Evolutionary conservation across 163 green algal genomes (phyloP), one percentile per base, ranked within the genome.

Genomic region (Scenedesmus sp.): DNA sequence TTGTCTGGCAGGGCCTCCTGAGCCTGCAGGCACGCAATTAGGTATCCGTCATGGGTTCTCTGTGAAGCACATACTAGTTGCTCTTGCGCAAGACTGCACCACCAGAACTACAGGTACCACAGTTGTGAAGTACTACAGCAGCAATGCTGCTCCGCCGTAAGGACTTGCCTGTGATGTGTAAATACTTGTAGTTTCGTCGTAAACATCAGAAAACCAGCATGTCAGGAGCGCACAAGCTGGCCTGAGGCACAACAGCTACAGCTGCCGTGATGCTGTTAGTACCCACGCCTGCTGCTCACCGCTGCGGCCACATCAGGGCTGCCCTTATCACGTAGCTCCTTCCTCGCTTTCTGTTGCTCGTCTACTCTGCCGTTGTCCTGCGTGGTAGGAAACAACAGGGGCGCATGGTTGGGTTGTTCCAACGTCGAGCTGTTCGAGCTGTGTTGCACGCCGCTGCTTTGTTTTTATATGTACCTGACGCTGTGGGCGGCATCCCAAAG

Each of bases 251-350:
- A 52, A 79, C 23, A 79, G 70, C 70, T 79, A 79, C 70, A 79
- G 70, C 70, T 79, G 70, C 70, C 23, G 70, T 34, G 23, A 5
- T 79, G 70, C 70, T 79, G 70, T 79, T 79, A 23, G 23, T 52
- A 23, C 70, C 70, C 70, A 79, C 23, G 70, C 70, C 4, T 79
- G 70, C 2, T 79, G 70, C 70, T 79, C 23, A 79, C 70, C 70
- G 70, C 70, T 79, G 23, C 70, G 6, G 23, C 70, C 6, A 79
- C 70, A 23, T 79, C 70, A 2, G 70, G 70, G 70, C 70, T 79
- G 70, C 70, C 23, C 70, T 79, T 79, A 79, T 79, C 70, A 79
- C 70, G 70, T 52, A 79, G 70, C 70, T 79, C 70, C 70, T 79
- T 79, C 13, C 70, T 79, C 46, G 70, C 70, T 52, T 79, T 79